Base-by-base conservation (phyloP, 2,329 filamentous ascomycete species). In the Orbilia blumenaviensis region DNA sequence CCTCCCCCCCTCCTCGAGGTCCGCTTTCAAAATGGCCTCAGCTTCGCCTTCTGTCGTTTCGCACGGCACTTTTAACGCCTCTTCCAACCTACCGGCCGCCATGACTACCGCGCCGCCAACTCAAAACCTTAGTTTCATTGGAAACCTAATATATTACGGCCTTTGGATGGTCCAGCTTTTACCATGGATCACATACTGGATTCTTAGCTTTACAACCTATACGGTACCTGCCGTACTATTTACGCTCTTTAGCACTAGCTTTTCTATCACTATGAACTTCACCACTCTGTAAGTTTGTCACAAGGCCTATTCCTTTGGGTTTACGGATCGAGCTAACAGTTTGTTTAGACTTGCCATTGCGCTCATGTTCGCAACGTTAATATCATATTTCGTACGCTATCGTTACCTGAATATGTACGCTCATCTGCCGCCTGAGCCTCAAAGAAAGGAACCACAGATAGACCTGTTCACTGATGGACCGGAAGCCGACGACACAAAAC, bases 241-340 rank as follows among this genome's bases (percentile, higher is more conserved):
- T 82, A 92, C 90, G 4, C 86, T 97, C 77, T 92, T 97, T 81
- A 97, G 93, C 4, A 94, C 93, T 78, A 97, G 92, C 83, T 86
- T 96, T 85, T 99, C 95, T 0, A 92, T 99, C 81, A 99, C 95
- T 9, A 96, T 99, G 94, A 98, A 98, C 82, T 94, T 95, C 80
- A 98, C 94, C 18, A 99, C 95, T 16, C 84, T 99, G 89, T 96
- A 89, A 82, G 89, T 80, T 23, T 41, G 14, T 78, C 67, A 16
- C 52, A 10, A 34, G 7, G 4, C n/a, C 25, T 46, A 29, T 18
- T 27, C 12, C n/a, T n/a, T n/a, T n/a, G n/a, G n/a, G n/a, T n/a
- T n/a, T n/a, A 6, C 23, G 14, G 12, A 16, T 32, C 14, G 10
- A 44, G 48, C 64, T 46, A 48, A 67, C 34, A 10, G 25, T 3